These are phyloP conservation scores for Bimuria novae-zelandiae DNA, from an alignment of 2,329 filamentous ascomycete genomes.

Conservation along the genomic window DNA sequence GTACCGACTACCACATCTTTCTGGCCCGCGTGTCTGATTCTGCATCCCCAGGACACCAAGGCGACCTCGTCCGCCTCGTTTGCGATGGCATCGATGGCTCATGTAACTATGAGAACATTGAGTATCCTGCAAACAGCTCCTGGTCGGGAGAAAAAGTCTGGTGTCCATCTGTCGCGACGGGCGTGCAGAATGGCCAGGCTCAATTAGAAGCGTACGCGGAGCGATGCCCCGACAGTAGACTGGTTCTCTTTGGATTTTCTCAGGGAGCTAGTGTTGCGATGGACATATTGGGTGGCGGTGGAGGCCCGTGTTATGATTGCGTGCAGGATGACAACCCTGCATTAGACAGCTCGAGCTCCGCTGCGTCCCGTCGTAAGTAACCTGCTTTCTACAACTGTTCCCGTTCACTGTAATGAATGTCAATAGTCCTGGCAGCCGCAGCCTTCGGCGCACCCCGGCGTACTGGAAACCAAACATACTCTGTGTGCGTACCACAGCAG, in stretches of 20 bases:
- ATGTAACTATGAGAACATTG: conserved; percentile 31
- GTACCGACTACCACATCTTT: conserved; percentile 34
- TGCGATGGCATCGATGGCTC: conserved; percentile 22
- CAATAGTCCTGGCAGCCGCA: conserved; percentile 29
- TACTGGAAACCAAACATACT: conserved; percentile 24
- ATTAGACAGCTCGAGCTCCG: conserved; percentile 21
- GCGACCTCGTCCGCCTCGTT: conserved; percentile 27
- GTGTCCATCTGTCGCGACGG: conserved; percentile 32
- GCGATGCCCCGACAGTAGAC: conserved; percentile 33
- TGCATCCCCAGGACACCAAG: conserved; percentile 32
- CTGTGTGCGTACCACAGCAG: no score
- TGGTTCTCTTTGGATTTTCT: conserved; percentile 33
- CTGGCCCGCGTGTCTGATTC: conserved; percentile 35
- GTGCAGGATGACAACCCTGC: conserved; percentile 26
- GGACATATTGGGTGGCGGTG: conserved; percentile 37
- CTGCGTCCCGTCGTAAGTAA: conserved; percentile 27
- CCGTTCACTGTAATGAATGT: not conserved
- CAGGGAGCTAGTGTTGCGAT: conserved; percentile 32
- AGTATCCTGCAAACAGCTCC: conserved; percentile 34
- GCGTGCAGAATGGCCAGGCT: conserved; percentile 26
- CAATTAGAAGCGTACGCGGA: conserved; percentile 31
- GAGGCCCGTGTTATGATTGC: conserved; percentile 30
- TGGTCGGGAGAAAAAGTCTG: conserved; percentile 29
- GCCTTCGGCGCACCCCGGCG: conserved; percentile 34
- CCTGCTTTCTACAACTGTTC: not conserved